Percentiles rank a stretch among this genome's conserved stretches.
These are phyloP conservation scores for Plasmodium malariae DNA, from an alignment of 169 alveolate species.

Conservation along the genomic window DNA sequence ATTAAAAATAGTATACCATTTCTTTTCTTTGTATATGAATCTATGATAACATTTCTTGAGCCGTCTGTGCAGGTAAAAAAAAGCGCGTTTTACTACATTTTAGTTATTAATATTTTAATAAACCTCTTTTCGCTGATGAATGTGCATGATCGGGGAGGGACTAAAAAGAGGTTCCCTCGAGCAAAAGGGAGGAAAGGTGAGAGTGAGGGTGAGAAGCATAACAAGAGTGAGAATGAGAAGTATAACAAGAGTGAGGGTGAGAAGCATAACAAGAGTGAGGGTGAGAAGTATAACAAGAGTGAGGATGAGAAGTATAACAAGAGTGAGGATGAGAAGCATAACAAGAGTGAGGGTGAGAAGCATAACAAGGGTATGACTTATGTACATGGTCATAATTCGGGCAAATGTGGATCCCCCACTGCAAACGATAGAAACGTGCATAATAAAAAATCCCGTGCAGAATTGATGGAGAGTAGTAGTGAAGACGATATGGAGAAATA, in stretches of 20 bases:
- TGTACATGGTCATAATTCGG: no score
- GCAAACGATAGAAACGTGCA: no score
- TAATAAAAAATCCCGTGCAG: no score
- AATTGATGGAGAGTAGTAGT: no score
- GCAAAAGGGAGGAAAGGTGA: not conserved
- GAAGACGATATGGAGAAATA: no score
- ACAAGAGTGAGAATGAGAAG: not conserved
- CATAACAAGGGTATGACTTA: no score
- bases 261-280: not conserved
- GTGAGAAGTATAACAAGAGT: not conserved
- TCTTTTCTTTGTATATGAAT: constrained; percentile 57
- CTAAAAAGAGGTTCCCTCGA: not conserved
- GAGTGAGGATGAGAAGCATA: not conserved
- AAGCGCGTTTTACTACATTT: constrained; percentile 17
- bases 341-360: no score
- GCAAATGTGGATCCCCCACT: no score
- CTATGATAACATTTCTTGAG: constrained; percentile 8
- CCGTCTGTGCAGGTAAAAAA: constrained; percentile 14
- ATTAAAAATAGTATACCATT: constrained; percentile 26
- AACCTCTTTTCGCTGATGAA: constrained; percentile 15
- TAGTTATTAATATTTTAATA: constrained; percentile 29
- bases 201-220: not conserved
- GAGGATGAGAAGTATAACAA: not conserved
- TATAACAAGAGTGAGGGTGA: not conserved
- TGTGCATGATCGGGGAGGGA: not conserved